phyloP scores from a whole-genome alignment of 768 basidiomycete species.

The Lyophyllum shimeji region DNA sequence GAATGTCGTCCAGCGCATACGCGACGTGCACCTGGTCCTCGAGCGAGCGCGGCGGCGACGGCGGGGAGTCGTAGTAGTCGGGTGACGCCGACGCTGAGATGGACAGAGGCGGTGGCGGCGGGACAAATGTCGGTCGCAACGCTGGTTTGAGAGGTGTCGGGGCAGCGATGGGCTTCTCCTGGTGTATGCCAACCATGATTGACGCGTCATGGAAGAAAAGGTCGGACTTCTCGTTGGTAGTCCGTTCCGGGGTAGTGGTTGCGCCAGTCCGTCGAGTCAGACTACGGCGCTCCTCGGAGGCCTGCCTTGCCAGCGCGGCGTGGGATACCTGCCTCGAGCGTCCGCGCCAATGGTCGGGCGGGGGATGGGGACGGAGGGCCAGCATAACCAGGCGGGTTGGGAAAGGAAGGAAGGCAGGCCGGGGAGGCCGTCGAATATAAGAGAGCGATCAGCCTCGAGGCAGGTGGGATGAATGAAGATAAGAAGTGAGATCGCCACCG shows the following conservation, averaged over 20 bases:
- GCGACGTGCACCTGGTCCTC: slow-evolving; percentile 68
- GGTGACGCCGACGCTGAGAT: slow-evolving; percentile 32
- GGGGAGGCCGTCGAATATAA: slow-evolving; percentile 13
- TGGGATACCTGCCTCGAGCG: slow-evolving; percentile 35
- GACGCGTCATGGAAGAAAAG: background rate
- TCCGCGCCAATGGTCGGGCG: slow-evolving; percentile 17
- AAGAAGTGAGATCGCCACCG: background rate
- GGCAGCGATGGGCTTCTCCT: background rate
- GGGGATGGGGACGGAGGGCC: slow-evolving; percentile 14
- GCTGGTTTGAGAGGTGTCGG: background rate
- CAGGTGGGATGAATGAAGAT: background rate
- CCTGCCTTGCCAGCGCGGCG: slow-evolving; percentile 41
- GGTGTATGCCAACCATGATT: background rate
- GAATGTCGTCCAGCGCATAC: slow-evolving; percentile 67
- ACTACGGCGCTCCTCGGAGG: slow-evolving; percentile 38
- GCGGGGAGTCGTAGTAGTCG: slow-evolving; percentile 48
- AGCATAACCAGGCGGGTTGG: slow-evolving; percentile 13
- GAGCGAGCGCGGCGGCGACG: slow-evolving; percentile 44
- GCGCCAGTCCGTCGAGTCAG: background rate
- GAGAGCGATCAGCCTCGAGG: slow-evolving; percentile 19
- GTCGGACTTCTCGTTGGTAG: slow-evolving; percentile 1
- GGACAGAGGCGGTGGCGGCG: slow-evolving; percentile 23
- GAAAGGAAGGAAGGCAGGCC: slow-evolving; percentile 5
- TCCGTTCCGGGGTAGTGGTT: background rate
- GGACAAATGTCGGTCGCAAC: slow-evolving; percentile 9